Evolutionary conservation across 2,329 filamentous ascomycete species (phyloP).

Genomic region (Emericellopsis cladophorae): DNA sequence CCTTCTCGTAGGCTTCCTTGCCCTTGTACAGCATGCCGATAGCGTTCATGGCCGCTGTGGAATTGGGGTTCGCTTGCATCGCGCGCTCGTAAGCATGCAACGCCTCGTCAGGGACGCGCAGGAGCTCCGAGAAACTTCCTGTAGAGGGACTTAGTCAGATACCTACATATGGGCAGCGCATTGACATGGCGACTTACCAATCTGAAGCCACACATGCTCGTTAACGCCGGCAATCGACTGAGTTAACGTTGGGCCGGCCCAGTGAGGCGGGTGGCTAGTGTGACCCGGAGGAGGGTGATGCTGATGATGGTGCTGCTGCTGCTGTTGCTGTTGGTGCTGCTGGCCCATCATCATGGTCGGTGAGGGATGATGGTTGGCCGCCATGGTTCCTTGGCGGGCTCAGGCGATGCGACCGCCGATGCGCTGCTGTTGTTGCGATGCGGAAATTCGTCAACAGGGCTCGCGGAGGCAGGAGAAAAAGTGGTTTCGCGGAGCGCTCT

Average conservation of each 20-base stretch:
- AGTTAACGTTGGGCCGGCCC: conserved; percentile 36
- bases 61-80: conserved; percentile 76
- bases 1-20: conserved; percentile 86
- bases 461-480: no score
- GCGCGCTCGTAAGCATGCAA: conserved; percentile 86
- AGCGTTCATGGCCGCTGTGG: conserved; percentile 82
- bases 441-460: no score
- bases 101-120: conserved; percentile 81
- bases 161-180: neutral
- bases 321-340: conserved; percentile 38
- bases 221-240: conserved; percentile 71
- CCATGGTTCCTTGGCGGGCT: neutral
- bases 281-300: conserved; percentile 31
- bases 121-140: conserved; percentile 72
- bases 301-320: conserved; percentile 41
- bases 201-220: conserved; percentile 82
- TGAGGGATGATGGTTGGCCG: conserved; percentile 68
- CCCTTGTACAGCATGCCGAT: conserved; percentile 86
- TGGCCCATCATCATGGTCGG: conserved; percentile 64
- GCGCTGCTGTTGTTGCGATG: neutral
- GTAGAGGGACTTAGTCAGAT: conserved; percentile 21
- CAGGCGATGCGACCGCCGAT: neutral
- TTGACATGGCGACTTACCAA: conserved; percentile 50
- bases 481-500: no score
- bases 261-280: conserved; percentile 32